Base-by-base conservation (phyloP, 176 grass and related monocot genomes). In the Hsuehochloa calcarea region DNA sequence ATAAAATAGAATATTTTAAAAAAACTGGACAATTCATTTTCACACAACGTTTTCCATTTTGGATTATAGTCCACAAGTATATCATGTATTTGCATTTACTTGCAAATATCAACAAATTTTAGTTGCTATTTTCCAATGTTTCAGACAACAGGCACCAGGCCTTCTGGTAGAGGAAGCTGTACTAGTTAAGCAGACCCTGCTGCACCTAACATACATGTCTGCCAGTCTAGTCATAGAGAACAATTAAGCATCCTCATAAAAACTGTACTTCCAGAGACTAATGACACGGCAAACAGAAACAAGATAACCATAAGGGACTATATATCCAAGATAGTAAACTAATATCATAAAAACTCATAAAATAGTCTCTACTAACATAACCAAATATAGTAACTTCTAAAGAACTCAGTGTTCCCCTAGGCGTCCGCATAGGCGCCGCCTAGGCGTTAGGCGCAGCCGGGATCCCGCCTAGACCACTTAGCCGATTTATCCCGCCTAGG, bases 301-400 rank as follows among this genome's bases (percentile, higher is more conserved):
- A 47, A 72, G 25, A 43, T n/a, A 47, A 26, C 8, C 19, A 31
- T 45, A 50, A 60, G 25, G 25, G 9, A 74, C 16, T 15, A 83
- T 45, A 82, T 25, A 82, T 22, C 14, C 6, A 38, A 56, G 20
- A 56, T 22, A 56, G 54, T 22, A n/a, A 82, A 62, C 3, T 46
- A 65, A 43, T 20, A 71, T 70, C 67, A 71, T 23, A 82, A 40
- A 59, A 60, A 55, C n/a, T 43, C 51, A 70, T 50, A 49, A 65
- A 47, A 50, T 63, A 49, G 27, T 3, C 13, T 26, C 20, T 4
- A 50, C 70, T 65, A 74, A 46, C 17, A 55, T 51, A 81, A 83
- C 7, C 55, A 46, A 72, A 83, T 19, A 75, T 74, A 54, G 65
- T 58, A 43, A 17, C 49, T 1, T 65, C 31, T 3, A 49, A 31